phyloP scores from a whole-genome alignment of 768 basidiomycete species.

The Xerocomellus amylosporus region DNA sequence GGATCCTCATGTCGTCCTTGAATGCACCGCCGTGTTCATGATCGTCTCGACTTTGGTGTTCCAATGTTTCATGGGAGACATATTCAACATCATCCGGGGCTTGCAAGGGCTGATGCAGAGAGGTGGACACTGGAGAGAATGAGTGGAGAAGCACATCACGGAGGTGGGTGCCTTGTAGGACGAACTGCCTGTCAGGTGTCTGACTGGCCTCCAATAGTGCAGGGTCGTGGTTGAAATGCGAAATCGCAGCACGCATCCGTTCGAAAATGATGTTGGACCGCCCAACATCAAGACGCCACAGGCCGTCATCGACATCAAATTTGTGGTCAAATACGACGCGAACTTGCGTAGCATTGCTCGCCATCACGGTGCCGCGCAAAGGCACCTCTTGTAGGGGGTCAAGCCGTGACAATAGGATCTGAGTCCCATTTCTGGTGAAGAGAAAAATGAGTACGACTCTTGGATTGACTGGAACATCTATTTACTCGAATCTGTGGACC shows the following conservation, averaged over 20 bases:
- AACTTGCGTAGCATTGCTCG: slow-evolving; percentile 49
- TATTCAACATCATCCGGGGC: slow-evolving; percentile 40
- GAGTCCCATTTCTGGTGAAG: slow-evolving; percentile 59
- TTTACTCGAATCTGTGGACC: slow-evolving; percentile 70
- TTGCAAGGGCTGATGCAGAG: slow-evolving; percentile 35
- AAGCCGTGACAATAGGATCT: slow-evolving; percentile 59
- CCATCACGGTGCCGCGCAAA: slow-evolving; percentile 53
- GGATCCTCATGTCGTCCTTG: slow-evolving; percentile 68
- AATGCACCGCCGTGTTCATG: slow-evolving; percentile 48
- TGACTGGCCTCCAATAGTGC: slow-evolving; percentile 34
- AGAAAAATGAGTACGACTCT: neutral
- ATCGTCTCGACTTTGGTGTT: slow-evolving; percentile 33
- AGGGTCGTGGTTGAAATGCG: slow-evolving; percentile 54
- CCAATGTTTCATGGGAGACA: slow-evolving; percentile 37
- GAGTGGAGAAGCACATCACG: slow-evolving; percentile 67
- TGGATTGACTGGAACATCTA: slow-evolving; percentile 1
- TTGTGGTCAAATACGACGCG: slow-evolving; percentile 55
- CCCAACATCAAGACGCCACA: slow-evolving; percentile 72
- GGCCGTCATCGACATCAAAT: slow-evolving; percentile 43
- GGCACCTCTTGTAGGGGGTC: slow-evolving; percentile 60
- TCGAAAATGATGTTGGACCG: slow-evolving; percentile 61
- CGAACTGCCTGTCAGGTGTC: slow-evolving; percentile 43
- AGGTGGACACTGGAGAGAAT: slow-evolving; percentile 38
- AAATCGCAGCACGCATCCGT: slow-evolving; percentile 69
- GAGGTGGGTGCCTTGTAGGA: slow-evolving; percentile 68